Percentiles rank a stretch among this genome's conserved stretches.
Evolutionary conservation across 148 eudicot genomes (phyloP).

Genomic region (Beta vulgaris): DNA sequence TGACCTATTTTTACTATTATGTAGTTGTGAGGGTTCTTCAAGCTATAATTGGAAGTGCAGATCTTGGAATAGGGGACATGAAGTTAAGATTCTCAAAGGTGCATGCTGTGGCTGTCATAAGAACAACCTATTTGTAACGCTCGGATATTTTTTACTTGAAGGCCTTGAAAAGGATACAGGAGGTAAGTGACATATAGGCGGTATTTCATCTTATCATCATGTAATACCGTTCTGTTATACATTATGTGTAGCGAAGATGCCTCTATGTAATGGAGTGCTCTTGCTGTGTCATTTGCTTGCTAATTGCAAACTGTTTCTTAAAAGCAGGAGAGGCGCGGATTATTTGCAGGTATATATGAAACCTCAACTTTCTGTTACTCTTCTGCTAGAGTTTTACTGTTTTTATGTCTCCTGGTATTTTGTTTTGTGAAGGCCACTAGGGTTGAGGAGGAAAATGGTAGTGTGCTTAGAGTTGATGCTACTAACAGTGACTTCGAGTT

Average conservation of each 20-base stretch:
- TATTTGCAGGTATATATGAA: slow-evolving; percentile 68
- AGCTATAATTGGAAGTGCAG: slow-evolving; percentile 45
- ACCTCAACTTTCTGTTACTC: not conserved
- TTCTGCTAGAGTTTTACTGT: too few species aligned
- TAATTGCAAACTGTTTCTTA: not conserved
- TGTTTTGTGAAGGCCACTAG: too few species aligned
- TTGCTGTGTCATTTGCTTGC: not conserved
- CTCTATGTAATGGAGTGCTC: not conserved
- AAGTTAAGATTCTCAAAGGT: slow-evolving; percentile 64
- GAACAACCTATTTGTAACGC: slow-evolving; percentile 46
- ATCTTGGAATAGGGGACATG: slow-evolving; percentile 62
- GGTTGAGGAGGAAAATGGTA: too few species aligned
- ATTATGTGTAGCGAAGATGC: not conserved
- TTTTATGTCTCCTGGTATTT: too few species aligned
- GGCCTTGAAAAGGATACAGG: slow-evolving; percentile 68
- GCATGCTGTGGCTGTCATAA: slow-evolving; percentile 56
- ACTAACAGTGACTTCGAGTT: too few species aligned
- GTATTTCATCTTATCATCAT: not conserved
- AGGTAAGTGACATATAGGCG: slow-evolving; percentile 43
- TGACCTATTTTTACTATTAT: not conserved
- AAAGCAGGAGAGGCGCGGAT: slow-evolving; percentile 50
- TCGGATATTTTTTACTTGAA: slow-evolving; percentile 67
- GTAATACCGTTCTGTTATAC: not conserved
- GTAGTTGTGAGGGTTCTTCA: slow-evolving; percentile 67
- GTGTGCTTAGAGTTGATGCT: too few species aligned